phyloP scores from a whole-genome alignment of 148 eudicot species.

The Limonium bicolor region DNA sequence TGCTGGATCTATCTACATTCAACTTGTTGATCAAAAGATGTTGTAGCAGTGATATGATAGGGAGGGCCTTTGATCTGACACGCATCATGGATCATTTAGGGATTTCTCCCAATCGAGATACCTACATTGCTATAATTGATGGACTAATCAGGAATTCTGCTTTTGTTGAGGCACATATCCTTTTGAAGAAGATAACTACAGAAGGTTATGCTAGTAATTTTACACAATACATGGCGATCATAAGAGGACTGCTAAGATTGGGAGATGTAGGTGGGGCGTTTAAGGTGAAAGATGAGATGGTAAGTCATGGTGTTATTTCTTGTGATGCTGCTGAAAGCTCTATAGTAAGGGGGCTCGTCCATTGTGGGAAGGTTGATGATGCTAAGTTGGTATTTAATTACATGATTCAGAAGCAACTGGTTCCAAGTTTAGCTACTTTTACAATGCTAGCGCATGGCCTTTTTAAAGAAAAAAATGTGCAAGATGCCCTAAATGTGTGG shows the following conservation, averaged over 20 bases:
- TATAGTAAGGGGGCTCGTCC: slow-evolving; percentile 63
- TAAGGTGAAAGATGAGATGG: slow-evolving; percentile 55
- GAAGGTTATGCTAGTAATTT: slow-evolving; percentile 42
- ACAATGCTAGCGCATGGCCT: slow-evolving; percentile 63
- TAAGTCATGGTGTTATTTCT: slow-evolving; percentile 29
- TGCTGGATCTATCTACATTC: slow-evolving; percentile 46
- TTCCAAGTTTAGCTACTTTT: slow-evolving; percentile 64
- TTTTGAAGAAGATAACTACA: slow-evolving; percentile 47
- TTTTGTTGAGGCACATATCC: slow-evolving; percentile 20
- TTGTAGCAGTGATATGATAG: slow-evolving; percentile 40
- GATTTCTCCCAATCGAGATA: slow-evolving; percentile 34
- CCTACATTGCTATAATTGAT: slow-evolving; percentile 35
- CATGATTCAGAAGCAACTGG: slow-evolving; percentile 36
- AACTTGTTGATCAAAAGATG: slow-evolving; percentile 35
- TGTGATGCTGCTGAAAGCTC: slow-evolving; percentile 48
- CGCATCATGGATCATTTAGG: slow-evolving; percentile 34
- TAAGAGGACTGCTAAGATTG: slow-evolving; percentile 46
- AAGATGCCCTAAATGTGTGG: slow-evolving; percentile 38
- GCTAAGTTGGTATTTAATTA: slow-evolving; percentile 38
- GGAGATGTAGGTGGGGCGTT: slow-evolving; percentile 58
- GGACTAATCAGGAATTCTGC: slow-evolving; percentile 33
- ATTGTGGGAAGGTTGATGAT: slow-evolving; percentile 50
- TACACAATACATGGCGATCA: slow-evolving; percentile 33
- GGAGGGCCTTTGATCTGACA: slow-evolving; percentile 40
- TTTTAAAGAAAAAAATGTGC: slow-evolving; percentile 37